Base-by-base conservation (phyloP, 805 yeast genomes). In the Starmera amethionina region DNA sequence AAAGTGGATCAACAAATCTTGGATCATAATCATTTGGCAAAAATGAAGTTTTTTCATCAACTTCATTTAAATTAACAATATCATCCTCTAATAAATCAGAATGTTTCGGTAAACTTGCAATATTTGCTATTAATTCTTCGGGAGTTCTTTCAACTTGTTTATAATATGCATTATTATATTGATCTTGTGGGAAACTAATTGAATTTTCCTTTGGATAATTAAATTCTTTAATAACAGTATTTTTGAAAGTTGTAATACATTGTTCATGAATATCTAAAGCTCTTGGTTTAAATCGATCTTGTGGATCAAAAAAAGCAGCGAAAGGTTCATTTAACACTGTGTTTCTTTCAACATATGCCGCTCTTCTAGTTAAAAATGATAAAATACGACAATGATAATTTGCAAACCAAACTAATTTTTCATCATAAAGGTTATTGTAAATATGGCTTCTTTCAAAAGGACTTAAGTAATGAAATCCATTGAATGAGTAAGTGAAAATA, bases 11-110 rank as follows among this genome's bases (percentile, higher is more conserved):
- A 3, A 33, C 41, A 35, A 31, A 47, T 22, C 56, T 40, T 22
- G 59, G 58, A 38, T 54, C 58, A 39, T 36, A 52, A 35, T 54
- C 59, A 3, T 30, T 30, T 4, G 41, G 39, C 19, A 53, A 34
- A 13, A 54, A 22, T 1, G 43, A 30, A 0, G 53, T 53, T 8
- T 36, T 22, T 11, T 35, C 31, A 18, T 39, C 36, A 12, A 42
- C n/a, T 28, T 52, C 46, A 3, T 43, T 25, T 7, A 44, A 11
- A 22, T 51, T 42, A 3, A 42, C 32, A 1, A 25, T 33, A 16
- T 30, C 35, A 6, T 37, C 36, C 4, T 10, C 31, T 3, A 16
- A 30, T 6, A 13, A 8, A 3, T 18, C 4, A 7, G 27, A 22
- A 22, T 22, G 7, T 3, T 11, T 30, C 25, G 9, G 27, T n/a